Conservation (phyloP, 345 rosid species). For the Euphorbia pulcherrima region DNA sequence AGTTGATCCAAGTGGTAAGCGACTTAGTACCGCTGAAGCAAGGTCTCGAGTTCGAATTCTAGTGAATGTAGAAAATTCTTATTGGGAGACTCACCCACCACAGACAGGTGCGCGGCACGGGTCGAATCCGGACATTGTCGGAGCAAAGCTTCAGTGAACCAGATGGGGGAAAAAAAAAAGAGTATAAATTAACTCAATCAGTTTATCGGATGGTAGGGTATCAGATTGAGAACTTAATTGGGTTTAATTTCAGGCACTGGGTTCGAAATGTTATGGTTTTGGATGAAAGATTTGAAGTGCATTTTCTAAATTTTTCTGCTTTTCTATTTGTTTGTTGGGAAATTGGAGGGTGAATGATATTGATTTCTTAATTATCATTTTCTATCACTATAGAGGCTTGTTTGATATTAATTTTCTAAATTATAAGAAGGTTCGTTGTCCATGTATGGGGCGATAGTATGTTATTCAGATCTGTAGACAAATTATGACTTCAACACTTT, state of each 20-base stretch:
- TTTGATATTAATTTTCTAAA: background rate
- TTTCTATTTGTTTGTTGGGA: background rate
- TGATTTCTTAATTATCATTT: background rate
- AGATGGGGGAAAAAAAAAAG: no score
- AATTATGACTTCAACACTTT: background rate
- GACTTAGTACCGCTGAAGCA: no score
- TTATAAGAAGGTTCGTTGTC: background rate
- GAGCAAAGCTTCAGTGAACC: no score
- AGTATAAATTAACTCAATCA: background rate
- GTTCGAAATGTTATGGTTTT: background rate
- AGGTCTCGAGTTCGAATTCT: no score
- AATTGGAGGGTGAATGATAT: background rate
- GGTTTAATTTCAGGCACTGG: background rate
- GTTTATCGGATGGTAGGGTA: background rate
- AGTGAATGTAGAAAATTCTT: no score
- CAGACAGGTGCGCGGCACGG: no score
- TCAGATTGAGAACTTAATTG: background rate
- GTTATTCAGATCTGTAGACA: background rate
- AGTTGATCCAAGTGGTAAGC: no score
- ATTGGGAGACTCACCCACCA: no score
- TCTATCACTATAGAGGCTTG: background rate
- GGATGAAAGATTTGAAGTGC: background rate
- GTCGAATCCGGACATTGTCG: conserved; percentile 69
- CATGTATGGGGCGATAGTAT: background rate
- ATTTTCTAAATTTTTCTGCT: background rate